These are phyloP conservation scores for Teratosphaeria viscida DNA, from an alignment of 2,329 filamentous ascomycete species.

Conservation along the genomic window DNA sequence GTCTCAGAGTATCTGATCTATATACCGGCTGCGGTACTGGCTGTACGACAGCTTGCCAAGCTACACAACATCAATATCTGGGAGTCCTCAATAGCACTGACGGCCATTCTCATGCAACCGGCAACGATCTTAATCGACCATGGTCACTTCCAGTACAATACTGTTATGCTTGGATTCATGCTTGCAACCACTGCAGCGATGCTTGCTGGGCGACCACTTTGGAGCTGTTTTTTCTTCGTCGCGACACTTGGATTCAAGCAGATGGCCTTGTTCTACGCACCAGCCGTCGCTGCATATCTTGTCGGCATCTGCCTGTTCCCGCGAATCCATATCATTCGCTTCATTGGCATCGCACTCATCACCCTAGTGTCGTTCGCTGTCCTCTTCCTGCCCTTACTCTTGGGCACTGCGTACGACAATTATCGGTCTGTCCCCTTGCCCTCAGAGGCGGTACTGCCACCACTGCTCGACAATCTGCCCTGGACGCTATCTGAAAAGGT, in stretches of 20 bases:
- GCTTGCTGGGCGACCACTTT: conserved; percentile 71
- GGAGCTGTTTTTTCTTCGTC: conserved; percentile 91
- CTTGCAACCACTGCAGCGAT: conserved; percentile 82
- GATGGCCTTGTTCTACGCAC: conserved; percentile 97
- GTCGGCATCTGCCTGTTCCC: conserved; percentile 79
- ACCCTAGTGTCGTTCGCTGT: conserved; percentile 65
- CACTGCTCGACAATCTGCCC: conserved; percentile 55
- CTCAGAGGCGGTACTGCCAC: conserved; percentile 29
- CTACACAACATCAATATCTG: conserved; percentile 64
- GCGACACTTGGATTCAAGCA: conserved; percentile 94
- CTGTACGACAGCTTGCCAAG: conserved; percentile 69
- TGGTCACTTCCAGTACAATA: conserved; percentile 96
- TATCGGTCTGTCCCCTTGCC: conserved; percentile 54
- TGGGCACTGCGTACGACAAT: conserved; percentile 60
- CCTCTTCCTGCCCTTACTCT: conserved; percentile 63
- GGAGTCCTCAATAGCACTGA: conserved; percentile 74
- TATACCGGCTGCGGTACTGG: conserved; percentile 74
- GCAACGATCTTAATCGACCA: conserved; percentile 86
- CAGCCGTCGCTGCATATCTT: conserved; percentile 83
- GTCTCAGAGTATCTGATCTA: conserved; percentile 86
- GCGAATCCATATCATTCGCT: conserved; percentile 52
- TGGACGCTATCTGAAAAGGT: conserved; percentile 49
- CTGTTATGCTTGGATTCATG: conserved; percentile 90
- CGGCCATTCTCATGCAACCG: conserved; percentile 86
- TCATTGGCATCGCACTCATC: conserved; percentile 63